Conservation (phyloP, 1,284 basidiomycete genomes). For the Tranzscheliella williamsii region DNA sequence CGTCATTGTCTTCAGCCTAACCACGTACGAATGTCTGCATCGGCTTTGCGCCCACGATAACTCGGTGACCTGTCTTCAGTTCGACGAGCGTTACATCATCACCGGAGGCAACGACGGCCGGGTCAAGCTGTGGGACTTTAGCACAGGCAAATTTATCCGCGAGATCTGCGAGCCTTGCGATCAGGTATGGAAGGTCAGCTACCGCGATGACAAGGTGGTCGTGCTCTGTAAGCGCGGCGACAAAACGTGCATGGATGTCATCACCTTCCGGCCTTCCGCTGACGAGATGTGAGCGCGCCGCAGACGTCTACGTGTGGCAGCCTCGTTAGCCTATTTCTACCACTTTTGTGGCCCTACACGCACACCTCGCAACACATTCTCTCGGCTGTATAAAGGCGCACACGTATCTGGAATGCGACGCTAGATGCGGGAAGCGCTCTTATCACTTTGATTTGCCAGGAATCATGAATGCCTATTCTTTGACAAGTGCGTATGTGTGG, state of each 20-base stretch:
- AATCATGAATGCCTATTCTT: too few relatives aligned
- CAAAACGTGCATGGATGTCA: conserved; percentile 85
- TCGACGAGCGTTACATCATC: conserved; percentile 67
- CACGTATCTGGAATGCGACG: too few relatives aligned
- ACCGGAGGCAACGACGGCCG: conserved; percentile 85
- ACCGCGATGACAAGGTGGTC: conserved; percentile 76
- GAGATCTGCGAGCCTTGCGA: conserved; percentile 64
- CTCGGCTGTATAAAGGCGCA: too few relatives aligned
- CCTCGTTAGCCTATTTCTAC: too few relatives aligned
- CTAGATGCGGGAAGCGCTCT: too few relatives aligned
- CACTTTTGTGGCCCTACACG: too few relatives aligned
- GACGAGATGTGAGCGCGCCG: conserved; percentile 35
- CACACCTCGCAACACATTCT: too few relatives aligned
- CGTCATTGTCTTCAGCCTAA: conserved; percentile 83
- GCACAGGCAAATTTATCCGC: conserved; percentile 52
- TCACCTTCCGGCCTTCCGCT: conserved; percentile 56
- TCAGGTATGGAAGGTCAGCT: conserved; percentile 84
- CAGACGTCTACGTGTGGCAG: too few relatives aligned
- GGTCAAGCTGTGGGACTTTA: conserved; percentile 76
- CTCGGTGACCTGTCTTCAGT: conserved; percentile 85
- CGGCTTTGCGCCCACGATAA: conserved; percentile 73
- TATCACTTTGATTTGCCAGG: too few relatives aligned
- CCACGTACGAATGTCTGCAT: conserved; percentile 65
- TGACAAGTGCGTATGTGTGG: too few relatives aligned
- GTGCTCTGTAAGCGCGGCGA: conserved; percentile 80